Base-by-base conservation (phyloP, 371 early-diverging fungal genomes). In the Fennellomyces sp. region DNA sequence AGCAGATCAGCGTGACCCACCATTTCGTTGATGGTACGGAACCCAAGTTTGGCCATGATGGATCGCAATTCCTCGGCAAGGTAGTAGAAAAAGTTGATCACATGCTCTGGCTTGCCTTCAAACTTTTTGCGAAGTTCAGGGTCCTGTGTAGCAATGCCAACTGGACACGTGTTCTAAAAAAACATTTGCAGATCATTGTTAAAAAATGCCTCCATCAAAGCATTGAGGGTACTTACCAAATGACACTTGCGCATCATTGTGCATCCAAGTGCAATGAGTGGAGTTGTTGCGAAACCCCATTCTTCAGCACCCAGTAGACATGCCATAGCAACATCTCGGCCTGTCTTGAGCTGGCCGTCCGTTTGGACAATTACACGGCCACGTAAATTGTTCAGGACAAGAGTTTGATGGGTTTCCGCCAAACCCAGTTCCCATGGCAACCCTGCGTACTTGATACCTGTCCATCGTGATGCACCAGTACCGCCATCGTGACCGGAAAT, bases 401-500 rank as follows among this genome's bases (percentile, higher is more conserved):
- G 76, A 3, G 97, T 96, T 76, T 97, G 97, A 68, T 98, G 98
- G 12, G 97, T 94, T 73, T 98, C 98, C 13, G 97, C 97, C 26
- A 98, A 80, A 64, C 98, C 98, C 39, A 98, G 78, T 80, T 98
- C 97, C 97, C 97, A 97, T 27, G 97, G 98, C 58, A 97, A 81
- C 74, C 98, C 98, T 8, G 97, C 96, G 59, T 97, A 93, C 74
- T 97, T 95, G 81, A 98, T 97, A 73, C 97, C 95, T 6, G 97
- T 97, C 96, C 96, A 97, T 57, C 97, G 88, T 35, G 92, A 90
- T 12, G 98, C 98, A 65, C 98, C 98, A 21, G 98, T 98, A 59
- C 98, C 98, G 78, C 98, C 98, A 73, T 98, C 98, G 69, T 98
- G 97, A 39, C 92, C 91, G 45, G 95, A 93, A 60, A 98, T 94